Percentiles rank a stretch among this genome's conserved stretches.
Conservation (phyloP, 2,329 filamentous ascomycete genomes). For the Talaromyces piceae region DNA sequence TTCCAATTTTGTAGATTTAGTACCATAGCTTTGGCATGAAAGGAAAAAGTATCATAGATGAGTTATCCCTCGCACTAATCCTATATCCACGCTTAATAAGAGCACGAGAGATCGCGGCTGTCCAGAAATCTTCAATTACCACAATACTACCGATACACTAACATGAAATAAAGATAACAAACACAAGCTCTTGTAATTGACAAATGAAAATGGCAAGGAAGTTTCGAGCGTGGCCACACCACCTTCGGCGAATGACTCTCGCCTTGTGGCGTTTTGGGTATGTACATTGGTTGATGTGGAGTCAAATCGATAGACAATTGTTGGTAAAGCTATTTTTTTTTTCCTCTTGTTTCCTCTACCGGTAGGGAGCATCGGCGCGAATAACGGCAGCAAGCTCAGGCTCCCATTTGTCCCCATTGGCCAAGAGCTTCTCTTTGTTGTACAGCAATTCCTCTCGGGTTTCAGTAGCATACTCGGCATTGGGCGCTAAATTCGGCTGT, state of each 20-base stretch:
- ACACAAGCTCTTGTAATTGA: neutral
- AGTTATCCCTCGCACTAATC: no score
- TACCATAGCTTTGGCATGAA: no score
- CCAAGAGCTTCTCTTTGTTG: constrained; percentile 91
- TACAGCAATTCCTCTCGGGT: constrained; percentile 90
- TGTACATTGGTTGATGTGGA: neutral
- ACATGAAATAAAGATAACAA: constrained; percentile 1
- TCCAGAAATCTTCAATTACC: neutral
- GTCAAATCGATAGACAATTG: neutral
- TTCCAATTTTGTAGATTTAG: no score
- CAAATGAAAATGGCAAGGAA: neutral
- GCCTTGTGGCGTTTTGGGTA: neutral
- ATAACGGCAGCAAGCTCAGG: constrained; percentile 89
- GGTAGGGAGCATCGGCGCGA: constrained; percentile 86
- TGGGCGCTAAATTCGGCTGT: constrained; percentile 45
- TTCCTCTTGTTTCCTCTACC: constrained; percentile 42
- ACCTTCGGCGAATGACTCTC: neutral
- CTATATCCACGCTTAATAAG: neutral
- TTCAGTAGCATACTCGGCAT: constrained; percentile 68
- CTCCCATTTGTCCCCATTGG: constrained; percentile 96
- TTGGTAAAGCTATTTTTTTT: no score
- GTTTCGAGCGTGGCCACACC: neutral
- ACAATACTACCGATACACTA: neutral
- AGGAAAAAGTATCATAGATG: no score
- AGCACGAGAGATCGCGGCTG: neutral